Percentiles rank a stretch among this genome's conserved stretches.
phyloP scores from a whole-genome alignment of 2,329 filamentous ascomycete genomes.

The Hymenoscyphus infarciens region DNA sequence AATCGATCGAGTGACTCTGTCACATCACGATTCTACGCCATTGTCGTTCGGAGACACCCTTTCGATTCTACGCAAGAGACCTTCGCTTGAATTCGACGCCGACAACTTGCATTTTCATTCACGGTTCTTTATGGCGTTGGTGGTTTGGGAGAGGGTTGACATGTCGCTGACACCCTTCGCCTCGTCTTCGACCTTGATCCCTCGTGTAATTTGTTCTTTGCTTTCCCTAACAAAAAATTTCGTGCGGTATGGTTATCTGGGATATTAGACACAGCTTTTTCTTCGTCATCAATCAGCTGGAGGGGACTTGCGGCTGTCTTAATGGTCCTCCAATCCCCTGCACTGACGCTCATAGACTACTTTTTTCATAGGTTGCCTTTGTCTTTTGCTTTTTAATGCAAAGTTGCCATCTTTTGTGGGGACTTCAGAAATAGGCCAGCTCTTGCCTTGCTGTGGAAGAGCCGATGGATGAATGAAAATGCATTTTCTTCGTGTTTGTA shows the following conservation, averaged over 20 bases:
- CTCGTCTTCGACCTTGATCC: conserved; percentile 17
- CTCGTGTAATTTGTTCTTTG: conserved; percentile 27
- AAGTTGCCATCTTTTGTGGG: neutral
- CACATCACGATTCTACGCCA: conserved; percentile 6
- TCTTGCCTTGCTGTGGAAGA: neutral
- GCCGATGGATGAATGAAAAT: neutral
- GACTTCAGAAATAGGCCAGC: conserved; percentile 4
- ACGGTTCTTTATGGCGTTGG: conserved; percentile 34
- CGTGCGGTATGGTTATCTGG: conserved; percentile 21
- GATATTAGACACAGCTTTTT: conserved; percentile 15
- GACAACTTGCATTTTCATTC: conserved; percentile 27
- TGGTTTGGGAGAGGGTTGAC: conserved; percentile 26
- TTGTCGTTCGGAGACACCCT: neutral
- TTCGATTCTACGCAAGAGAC: conserved; percentile 10
- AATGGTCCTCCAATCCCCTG: conserved; percentile 5
- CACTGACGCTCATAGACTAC: conserved; percentile 2
- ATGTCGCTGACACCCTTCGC: conserved; percentile 24
- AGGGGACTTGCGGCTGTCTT: conserved; percentile 15
- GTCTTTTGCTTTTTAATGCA: neutral
- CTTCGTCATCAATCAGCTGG: conserved; percentile 2
- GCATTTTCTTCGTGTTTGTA: neutral
- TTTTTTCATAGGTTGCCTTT: conserved; percentile 8
- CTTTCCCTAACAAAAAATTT: conserved; percentile 25
- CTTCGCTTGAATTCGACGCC: conserved; percentile 11
- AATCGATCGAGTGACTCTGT: conserved; percentile 22